Evolutionary conservation across 176 grass and related monocot species (phyloP), one percentile per base, ranked within the genome.

Genomic region (Triticum turgidum): DNA sequence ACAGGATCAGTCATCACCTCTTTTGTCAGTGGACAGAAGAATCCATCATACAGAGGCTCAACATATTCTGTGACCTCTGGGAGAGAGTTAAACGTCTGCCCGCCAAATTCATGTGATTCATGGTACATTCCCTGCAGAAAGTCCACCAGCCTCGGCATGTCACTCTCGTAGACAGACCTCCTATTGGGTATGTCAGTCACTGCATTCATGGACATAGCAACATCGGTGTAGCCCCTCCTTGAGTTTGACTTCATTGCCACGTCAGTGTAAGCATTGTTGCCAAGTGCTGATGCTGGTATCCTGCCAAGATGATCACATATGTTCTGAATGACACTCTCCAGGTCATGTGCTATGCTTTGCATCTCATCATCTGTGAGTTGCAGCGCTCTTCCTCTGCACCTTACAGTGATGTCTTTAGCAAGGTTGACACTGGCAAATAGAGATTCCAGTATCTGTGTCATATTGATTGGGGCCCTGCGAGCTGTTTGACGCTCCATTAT

Each of bases 21-120:
- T 80, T 95, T 95, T 71, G 90, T 92, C 30, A 98, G 63, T 65
- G 96, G 89, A 79, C 96, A 98, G 58, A 98, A 89, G 82, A 98
- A 95, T 2, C 89, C 86, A 71, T 91, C 89, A 63, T 95, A 98
- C 49, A 94, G 32, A 11, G 96, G 96, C 13, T 98, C 90, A 0
- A 98, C 80, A 80, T 84, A 87, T 86, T 95, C 93, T 12, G 90
- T 76, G 3, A 91, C 81, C 81, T 86, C 86, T 4, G 84, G 86
- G 13, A 90, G 65, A 61, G 80, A 66, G 52, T 70, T 86, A 42
- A 91, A 87, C 11, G 38, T 61, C 61, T 84, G 75, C 13, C 35
- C 68, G 56, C 85, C 76, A 87, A 61, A 80, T 86, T 83, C 82
- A 82, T 84, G 81, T 18, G 67, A 79, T 81, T 87, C 69, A 84